A percentile compares a stretch with the other conserved stretches of the same genome.
These are phyloP conservation scores for Chaetomium tenue DNA, from an alignment of 495 filamentous ascomycete species.

Conservation along the genomic window DNA sequence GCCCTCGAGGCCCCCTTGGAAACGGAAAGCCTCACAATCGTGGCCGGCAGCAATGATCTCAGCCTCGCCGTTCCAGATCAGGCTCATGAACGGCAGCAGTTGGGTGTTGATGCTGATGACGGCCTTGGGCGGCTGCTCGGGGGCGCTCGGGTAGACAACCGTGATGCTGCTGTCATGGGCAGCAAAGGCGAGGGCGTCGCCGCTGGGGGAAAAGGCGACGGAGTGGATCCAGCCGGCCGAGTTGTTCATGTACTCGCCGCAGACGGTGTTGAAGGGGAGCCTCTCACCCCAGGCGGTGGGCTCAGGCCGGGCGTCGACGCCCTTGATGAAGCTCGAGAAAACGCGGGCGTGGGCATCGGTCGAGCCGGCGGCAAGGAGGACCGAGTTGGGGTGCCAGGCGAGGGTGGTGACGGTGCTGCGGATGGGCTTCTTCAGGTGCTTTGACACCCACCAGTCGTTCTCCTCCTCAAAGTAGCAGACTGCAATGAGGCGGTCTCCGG, in stretches of 20 bases:
- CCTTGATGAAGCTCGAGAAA: constrained; percentile 94
- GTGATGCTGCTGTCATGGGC: constrained; percentile 95
- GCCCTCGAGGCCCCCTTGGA: constrained; percentile 75
- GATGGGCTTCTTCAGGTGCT: constrained; percentile 97
- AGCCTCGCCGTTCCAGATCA: constrained; percentile 88
- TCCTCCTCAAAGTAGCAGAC: constrained; percentile 98
- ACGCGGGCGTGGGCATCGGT: constrained; percentile 98
- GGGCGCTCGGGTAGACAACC: constrained; percentile 88
- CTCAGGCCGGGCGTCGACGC: constrained; percentile 82
- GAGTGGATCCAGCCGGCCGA: constrained; percentile 96
- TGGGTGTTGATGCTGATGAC: constrained; percentile 87
- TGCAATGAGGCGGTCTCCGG: constrained; percentile 92
- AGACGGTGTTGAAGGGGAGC: constrained; percentile 95
- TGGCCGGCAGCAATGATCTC: constrained; percentile 96
- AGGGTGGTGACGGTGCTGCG: constrained; percentile 92
- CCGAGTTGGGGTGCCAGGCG: constrained; percentile 95
- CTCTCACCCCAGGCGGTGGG: constrained; percentile 91
- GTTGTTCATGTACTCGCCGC: constrained; percentile 91
- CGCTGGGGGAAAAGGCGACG: constrained; percentile 85
- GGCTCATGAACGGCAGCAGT: constrained; percentile 81
- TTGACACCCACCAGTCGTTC: constrained; percentile 99
- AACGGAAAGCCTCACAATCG: constrained; percentile 92
- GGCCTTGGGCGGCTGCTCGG: constrained; percentile 85
- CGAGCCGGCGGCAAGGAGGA: constrained; percentile 87
- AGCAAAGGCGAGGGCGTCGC: constrained; percentile 84